Evolutionary conservation across 345 rosid genomes (phyloP).

Genomic region (Pistacia atlantica): DNA sequence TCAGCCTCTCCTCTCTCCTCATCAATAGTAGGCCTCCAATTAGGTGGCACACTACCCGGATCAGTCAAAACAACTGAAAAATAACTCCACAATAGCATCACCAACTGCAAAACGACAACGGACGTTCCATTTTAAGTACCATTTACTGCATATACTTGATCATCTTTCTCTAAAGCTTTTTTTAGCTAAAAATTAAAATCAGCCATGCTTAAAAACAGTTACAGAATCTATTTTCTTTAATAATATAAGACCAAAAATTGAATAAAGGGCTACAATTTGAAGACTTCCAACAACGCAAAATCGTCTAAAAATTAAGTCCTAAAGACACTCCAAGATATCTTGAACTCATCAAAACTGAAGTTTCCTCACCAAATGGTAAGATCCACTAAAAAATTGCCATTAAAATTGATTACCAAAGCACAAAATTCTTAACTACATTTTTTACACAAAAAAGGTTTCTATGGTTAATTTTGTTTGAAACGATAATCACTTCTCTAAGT

Average conservation of each 20-base stretch:
- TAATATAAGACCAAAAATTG: not conserved
- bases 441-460: not conserved
- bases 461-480: not conserved
- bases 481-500: not conserved
- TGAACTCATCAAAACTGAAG: not conserved
- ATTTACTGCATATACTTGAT: not conserved
- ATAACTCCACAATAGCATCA: slow-evolving; percentile 94
- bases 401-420: not conserved
- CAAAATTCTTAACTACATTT: not conserved
- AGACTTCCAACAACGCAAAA: no score
- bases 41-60: slow-evolving; percentile 91
- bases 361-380: not conserved
- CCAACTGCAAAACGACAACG: slow-evolving; percentile 56
- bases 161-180: slow-evolving; percentile 6
- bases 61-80: slow-evolving; percentile 93
- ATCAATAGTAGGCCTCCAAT: slow-evolving; percentile 75
- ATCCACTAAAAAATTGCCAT: not conserved
- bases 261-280: not conserved
- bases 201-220: not conserved
- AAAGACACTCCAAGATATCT: not conserved
- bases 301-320: not conserved
- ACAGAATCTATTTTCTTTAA: not conserved
- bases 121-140: slow-evolving; percentile 22
- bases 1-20: slow-evolving; percentile 89
- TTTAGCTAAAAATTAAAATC: not conserved